Base-by-base conservation (phyloP, 1,139 yeast species). In the Taphrina betulina region DNA sequence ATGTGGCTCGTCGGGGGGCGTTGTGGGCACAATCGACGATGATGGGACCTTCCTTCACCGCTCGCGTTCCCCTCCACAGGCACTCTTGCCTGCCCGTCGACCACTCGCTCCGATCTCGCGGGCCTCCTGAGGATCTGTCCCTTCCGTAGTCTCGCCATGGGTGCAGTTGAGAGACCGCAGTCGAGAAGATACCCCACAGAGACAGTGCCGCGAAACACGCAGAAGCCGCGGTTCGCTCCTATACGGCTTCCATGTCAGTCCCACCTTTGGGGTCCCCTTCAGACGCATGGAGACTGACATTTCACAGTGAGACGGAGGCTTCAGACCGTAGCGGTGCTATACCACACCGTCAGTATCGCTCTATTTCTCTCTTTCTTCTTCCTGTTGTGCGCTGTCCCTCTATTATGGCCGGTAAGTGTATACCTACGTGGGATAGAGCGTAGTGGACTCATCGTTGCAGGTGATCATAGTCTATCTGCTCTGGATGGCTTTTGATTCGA, bases 271-370 rank as follows among this genome's bases (percentile, higher is more conserved):
- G 16, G 8, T 34, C 14, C 20, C n/a, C 5, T 17, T 20, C 24
- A 7, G 37, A 10, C 33, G 24, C 14, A 7, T 28, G 24, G 16
- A 23, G 22, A 20, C 42, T 37, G 20, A 40, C 59, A 60, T n/a
- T 60, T 65, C 24, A 68, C 70, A 19, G 62, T 66, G 7, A 57
- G 71, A 20, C 74, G 84, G 61, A 71, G 95, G 53, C 67, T 84
- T 29, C 85, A 88, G 65, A 87, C 92, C 0, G 65, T 83, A 3
- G 83, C 83, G 0, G 81, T 90, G 19, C 75, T 86, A 3, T 80
- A 87, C 81, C 96, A 89, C 34, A 52, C 50, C 20, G 43, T 35
- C 24, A 44, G 44, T 23, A 38, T 53, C 14, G 48, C 54, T 3
- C 33, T 57, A 5, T 28, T 22, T 22, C 23, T 56, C 16, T 33